Evolutionary conservation across 1,284 basidiomycete genomes (phyloP).

Genomic region (Ustilago tritici): DNA sequence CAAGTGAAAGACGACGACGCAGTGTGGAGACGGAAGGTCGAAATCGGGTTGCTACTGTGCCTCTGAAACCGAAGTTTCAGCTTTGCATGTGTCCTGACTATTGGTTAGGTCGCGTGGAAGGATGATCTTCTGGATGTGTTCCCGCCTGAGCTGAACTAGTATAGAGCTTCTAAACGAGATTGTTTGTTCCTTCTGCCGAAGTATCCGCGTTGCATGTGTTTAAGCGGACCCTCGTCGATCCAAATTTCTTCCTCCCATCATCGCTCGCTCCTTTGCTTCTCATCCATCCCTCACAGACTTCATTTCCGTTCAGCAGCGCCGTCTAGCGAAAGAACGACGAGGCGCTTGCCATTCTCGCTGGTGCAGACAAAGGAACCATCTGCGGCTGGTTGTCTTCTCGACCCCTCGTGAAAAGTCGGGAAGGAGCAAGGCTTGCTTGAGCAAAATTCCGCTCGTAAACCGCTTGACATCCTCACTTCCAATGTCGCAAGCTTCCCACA

Average conservation of each 20-base stretch:
- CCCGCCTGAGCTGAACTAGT: background rate
- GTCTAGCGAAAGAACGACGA: background rate
- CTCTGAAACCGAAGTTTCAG: background rate
- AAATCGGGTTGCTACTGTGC: background rate
- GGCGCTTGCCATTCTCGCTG: background rate
- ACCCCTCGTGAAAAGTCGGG: background rate
- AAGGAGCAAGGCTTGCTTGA: background rate
- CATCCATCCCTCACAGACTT: background rate
- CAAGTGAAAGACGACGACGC: too few relatives aligned
- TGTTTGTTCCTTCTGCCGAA: background rate
- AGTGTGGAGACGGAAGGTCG: background rate
- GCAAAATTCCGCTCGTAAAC: background rate
- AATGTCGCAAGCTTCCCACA: background rate
- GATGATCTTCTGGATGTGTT: background rate
- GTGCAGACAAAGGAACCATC: background rate
- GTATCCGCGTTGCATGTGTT: background rate
- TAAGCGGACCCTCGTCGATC: background rate
- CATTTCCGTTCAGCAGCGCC: conserved; percentile 1
- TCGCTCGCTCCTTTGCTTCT: background rate
- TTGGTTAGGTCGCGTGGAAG: background rate
- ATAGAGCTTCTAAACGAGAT: background rate
- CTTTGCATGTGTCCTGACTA: background rate
- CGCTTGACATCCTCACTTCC: background rate
- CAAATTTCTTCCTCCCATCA: background rate
- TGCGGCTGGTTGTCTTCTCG: background rate